Percentiles rank a stretch among this genome's conserved stretches.
Conservation (phyloP, 371 early-diverging fungal species). For the Rhizopus delemar region DNA sequence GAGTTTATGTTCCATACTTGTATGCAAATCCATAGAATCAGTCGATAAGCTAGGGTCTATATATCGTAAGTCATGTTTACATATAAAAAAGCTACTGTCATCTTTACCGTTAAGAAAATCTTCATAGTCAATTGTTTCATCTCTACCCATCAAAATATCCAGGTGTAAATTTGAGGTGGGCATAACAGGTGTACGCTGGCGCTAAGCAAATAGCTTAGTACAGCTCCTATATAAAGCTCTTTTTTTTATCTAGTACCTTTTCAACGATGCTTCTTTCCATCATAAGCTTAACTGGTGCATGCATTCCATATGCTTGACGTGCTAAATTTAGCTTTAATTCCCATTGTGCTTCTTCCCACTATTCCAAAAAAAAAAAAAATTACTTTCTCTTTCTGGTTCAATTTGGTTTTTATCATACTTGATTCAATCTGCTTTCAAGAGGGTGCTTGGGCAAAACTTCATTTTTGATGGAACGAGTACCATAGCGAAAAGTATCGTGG, state of each 20-base stretch:
- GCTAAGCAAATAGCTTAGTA: constrained; percentile 25
- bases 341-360: constrained; percentile 86
- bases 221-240: neutral
- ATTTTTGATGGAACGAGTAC: constrained; percentile 70
- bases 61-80: neutral
- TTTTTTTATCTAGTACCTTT: constrained; percentile 51
- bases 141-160: constrained; percentile 86
- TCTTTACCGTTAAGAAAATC: constrained; percentile 82
- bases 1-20: constrained; percentile 67
- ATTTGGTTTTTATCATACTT: constrained; percentile 41
- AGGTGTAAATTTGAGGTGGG: constrained; percentile 76
- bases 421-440: constrained; percentile 70
- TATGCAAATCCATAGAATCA: constrained; percentile 63
- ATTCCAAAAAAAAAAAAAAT: constrained; percentile 8
- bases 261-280: constrained; percentile 82
- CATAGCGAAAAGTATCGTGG: constrained; percentile 85
- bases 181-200: constrained; percentile 63
- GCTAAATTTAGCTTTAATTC: constrained; percentile 79
- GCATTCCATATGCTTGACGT: constrained; percentile 81
- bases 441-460: constrained; percentile 78
- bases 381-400: neutral
- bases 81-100: neutral
- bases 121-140: constrained; percentile 86
- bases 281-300: constrained; percentile 85
- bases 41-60: constrained; percentile 65